These are phyloP conservation scores for Sporothrix inflata DNA, from an alignment of 2,329 filamentous ascomycete species.

Conservation along the genomic window DNA sequence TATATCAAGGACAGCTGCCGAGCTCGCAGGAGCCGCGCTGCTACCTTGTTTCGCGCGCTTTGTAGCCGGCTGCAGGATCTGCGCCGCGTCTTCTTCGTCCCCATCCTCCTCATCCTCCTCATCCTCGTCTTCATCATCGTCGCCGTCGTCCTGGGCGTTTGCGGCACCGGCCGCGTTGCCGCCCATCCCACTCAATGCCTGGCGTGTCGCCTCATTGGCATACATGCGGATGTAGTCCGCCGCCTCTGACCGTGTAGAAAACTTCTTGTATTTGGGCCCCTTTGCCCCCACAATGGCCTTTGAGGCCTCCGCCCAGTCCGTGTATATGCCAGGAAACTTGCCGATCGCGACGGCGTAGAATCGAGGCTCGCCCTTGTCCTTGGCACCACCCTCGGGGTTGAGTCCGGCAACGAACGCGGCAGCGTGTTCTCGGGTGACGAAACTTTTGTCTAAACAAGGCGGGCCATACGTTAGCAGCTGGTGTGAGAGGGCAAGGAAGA, in stretches of 20 bases:
- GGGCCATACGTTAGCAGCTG: conserved; percentile 16
- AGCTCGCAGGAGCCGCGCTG: neutral
- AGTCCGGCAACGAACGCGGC: conserved; percentile 72
- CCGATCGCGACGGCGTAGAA: conserved; percentile 67
- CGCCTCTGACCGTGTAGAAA: conserved; percentile 70
- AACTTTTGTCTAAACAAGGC: conserved; percentile 71
- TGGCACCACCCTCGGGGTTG: conserved; percentile 46
- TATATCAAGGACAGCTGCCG: conserved; percentile 47
- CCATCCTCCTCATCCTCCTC: conserved; percentile 37
- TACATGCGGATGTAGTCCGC: conserved; percentile 69
- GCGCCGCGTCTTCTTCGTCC: conserved; percentile 41
- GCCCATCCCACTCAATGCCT: conserved; percentile 44
- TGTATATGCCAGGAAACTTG: conserved; percentile 62
- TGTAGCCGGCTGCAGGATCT: conserved; percentile 40
- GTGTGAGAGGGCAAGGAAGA: conserved; percentile 35
- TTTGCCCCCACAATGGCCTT: conserved; percentile 75
- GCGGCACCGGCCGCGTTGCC: conserved; percentile 33
- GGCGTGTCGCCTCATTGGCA: conserved; percentile 50
- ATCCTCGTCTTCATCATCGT: conserved; percentile 39
- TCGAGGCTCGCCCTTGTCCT: conserved; percentile 46
- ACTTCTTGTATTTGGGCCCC: conserved; percentile 71
- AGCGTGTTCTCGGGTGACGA: conserved; percentile 73
- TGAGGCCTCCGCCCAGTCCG: conserved; percentile 69
- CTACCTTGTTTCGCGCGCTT: conserved; percentile 42
- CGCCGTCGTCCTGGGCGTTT: conserved; percentile 32